Evolutionary conservation across 2,329 filamentous ascomycete species (phyloP), one percentile per base, ranked within the genome.

Genomic region (Hypoxylon rubiginosum): DNA sequence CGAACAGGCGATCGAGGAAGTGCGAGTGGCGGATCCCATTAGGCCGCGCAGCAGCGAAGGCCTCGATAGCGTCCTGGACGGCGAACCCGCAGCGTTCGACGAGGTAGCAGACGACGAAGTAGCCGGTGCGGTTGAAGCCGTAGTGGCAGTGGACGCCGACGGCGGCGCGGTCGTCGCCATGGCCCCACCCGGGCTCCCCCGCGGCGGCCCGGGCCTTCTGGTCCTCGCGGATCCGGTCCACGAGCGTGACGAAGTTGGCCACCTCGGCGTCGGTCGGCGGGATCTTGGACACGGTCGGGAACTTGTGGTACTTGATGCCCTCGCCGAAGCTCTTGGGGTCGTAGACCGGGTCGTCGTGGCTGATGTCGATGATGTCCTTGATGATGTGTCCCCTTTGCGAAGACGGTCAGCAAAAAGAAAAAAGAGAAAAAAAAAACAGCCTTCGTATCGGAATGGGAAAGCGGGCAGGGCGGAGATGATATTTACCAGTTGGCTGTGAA

Each of bases 81-180:
- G 82, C 82, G 73, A 88, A 94, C 0, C 88, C 90, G 71, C 91
- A 87, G 50, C 89, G 84, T 81, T 97, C 94, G 13, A 97, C 90
- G n/a, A 98, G 83, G 75, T 97, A 98, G 74, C 90, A 93, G 32
- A 93, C 91, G 54, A 98, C 88, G 75, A 97, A 92, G 77, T 95
- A 97, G 0, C 95, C 95, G 0, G 95, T 97, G 21, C 94, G 88
- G 77, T 98, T 97, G 81, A 97, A 97, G 0, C 95, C 95, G 73
- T 97, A 97, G 75, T 98, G 95, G 74, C 95, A 98, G 77, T 98
- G 95, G 0, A 97, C 93, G 2, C 91, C 94, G 55, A 97, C n/a
- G n/a, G n/a, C 87, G 51, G 90, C 81, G 19, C 79, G 78, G n/a
- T 82, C 80, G 1, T 81, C 73, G n/a, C n/a, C n/a, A n/a, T n/a